Base-by-base conservation (phyloP, 2,329 filamentous ascomycete species). In the Fusarium guadeloupense region DNA sequence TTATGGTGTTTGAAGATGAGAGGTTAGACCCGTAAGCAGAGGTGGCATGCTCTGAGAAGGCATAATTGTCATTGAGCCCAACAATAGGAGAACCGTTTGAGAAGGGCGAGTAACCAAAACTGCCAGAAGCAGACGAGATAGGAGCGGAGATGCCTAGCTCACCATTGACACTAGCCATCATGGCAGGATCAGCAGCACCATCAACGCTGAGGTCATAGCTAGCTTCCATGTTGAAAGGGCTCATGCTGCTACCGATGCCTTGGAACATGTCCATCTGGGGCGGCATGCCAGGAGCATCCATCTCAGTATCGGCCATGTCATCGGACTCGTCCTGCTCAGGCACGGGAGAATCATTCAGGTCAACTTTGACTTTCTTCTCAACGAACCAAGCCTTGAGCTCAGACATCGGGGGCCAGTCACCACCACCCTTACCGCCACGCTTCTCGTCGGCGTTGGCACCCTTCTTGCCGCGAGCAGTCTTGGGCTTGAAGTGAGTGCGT, bases 401-500 rank as follows among this genome's bases (percentile, higher is more conserved):
- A 23, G 46, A 44, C 69, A 71, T 70, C 4, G 64, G 62, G 19
- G 69, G 69, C 65, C 67, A 69, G 37, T 70, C 66, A 35, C 69
- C 69, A 20, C 69, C 69, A 19, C 67, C 69, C 46, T 67, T 86
- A 12, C 82, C 83, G 9, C 83, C 83, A 13, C 83, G 79, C 72
- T 80, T 84, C 69, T 84, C 82, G 14, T 79, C 78, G 7, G 38
- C 42, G 14, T 57, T 71, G 16, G 60, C 68, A 68, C 76, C 79
- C 39, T 76, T 78, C 68, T 80, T 80, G 30, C 76, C 77, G 13
- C 83, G 78, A 8, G 77, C 71, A 3, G 77, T 72, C 75, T 85
- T 85, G 46, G 81, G 89, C 71, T 90, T 91, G 81, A 97, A 98
- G 74, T 98, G 94, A 1, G 90, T 89, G 43, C 94, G 88, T 35